A percentile compares a stretch with the other conserved stretches of the same genome.
Conservation (phyloP, 2,329 filamentous ascomycete species). For the Meredithiella fracta region DNA sequence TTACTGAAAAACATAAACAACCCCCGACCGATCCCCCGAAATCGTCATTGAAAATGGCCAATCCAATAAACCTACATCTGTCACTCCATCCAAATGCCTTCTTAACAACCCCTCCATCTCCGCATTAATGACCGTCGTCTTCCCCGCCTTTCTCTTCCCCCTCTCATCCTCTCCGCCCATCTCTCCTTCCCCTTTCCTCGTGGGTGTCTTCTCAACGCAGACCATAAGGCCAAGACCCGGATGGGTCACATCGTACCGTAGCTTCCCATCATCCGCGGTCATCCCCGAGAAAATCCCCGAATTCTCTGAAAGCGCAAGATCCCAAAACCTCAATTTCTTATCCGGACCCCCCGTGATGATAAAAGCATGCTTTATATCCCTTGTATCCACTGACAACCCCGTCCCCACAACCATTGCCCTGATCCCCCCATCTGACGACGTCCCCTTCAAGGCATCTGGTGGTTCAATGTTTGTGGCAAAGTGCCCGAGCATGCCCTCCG, state of each 20-base stretch:
- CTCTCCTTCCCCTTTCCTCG: background rate
- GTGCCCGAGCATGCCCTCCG: slow-evolving; percentile 70
- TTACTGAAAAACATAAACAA: slow-evolving; percentile 64
- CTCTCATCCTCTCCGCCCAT: background rate
- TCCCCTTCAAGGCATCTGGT: slow-evolving; percentile 16
- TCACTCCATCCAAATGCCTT: slow-evolving; percentile 73
- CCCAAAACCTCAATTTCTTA: slow-evolving; percentile 88
- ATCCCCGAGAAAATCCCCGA: slow-evolving; percentile 70
- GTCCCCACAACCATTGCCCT: slow-evolving; percentile 58
- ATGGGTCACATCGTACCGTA: slow-evolving; percentile 52
- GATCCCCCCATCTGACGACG: slow-evolving; percentile 47
- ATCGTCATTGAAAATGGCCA: slow-evolving; percentile 84
- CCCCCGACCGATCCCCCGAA: slow-evolving; percentile 73
- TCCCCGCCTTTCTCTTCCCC: slow-evolving; percentile 32
- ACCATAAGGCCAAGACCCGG: slow-evolving; percentile 47
- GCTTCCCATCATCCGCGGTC: slow-evolving; percentile 50
- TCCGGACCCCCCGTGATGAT: slow-evolving; percentile 79
- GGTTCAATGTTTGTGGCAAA: slow-evolving; percentile 63
- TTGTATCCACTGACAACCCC: slow-evolving; percentile 53
- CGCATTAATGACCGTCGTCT: slow-evolving; percentile 70
- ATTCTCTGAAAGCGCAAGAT: slow-evolving; percentile 59
- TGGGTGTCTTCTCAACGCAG: slow-evolving; percentile 37
- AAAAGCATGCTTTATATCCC: slow-evolving; percentile 63
- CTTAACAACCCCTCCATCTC: slow-evolving; percentile 76
- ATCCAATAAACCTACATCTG: slow-evolving; percentile 79